phyloP scores from a whole-genome alignment of 305 asterid genomes.

The Rubia balearica region DNA sequence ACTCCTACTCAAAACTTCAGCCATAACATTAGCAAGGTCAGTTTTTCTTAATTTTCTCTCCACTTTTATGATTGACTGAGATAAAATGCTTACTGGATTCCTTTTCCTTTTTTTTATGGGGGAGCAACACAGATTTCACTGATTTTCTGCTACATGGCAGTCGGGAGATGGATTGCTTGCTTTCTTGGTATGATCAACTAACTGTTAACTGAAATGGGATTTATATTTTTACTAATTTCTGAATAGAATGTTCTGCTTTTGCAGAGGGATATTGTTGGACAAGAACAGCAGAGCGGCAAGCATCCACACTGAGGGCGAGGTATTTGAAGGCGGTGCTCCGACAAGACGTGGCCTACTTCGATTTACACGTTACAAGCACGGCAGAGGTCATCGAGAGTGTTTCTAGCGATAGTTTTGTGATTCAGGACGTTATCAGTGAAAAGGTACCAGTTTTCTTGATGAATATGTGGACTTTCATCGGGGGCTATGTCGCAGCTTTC shows the following conservation, averaged over 20 bases:
- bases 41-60: neutral
- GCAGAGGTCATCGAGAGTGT: constrained; percentile 82
- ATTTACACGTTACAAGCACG: constrained; percentile 76
- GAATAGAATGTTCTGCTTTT: neutral
- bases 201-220: no score
- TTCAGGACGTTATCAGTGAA: constrained; percentile 40
- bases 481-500: no score
- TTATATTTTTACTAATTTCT: neutral
- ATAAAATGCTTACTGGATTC: neutral
- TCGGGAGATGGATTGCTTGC: constrained; percentile 67
- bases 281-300: constrained; percentile 92
- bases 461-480: no score
- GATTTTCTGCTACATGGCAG: constrained; percentile 72
- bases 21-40: constrained; percentile 53
- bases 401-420: constrained; percentile 79
- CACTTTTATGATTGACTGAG: no score
- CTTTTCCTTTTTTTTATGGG: neutral
- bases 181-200: constrained; percentile 37
- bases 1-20: constrained; percentile 25
- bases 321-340: constrained; percentile 86
- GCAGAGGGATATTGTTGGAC: constrained; percentile 98
- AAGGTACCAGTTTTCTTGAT: no score
- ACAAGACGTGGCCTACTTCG: constrained; percentile 94
- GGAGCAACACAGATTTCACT: constrained; percentile 51
- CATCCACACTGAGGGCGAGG: constrained; percentile 59